Base-by-base conservation (phyloP, 163 green algal species). In the Picocystis sp. region DNA sequence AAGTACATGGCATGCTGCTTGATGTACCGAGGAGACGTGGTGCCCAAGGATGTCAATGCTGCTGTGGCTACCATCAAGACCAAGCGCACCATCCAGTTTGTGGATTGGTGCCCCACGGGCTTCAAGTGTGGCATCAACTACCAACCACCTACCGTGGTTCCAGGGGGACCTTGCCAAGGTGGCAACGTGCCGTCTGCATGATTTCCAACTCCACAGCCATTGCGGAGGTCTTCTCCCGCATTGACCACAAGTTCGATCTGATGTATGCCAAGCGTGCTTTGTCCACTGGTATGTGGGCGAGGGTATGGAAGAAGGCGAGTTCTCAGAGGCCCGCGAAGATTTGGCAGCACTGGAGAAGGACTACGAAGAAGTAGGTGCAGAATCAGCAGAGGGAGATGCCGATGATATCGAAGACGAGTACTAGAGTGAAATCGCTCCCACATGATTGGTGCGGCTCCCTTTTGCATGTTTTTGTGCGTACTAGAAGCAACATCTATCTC, bases 1-100 rank as follows among this genome's bases (percentile, higher is more conserved):
- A 93, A 94, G 81, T 93, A 97, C 83, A 96, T 97, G 84, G 89
- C 88, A 21, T 96, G 88, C 84, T 97, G 88, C 72, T 76, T 97
- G 48, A 97, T 97, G 89, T 97, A 97, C 84, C 82, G 89, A 63
- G 89, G 89, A 65, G 89, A 97, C 56, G 89, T 97, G 21, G 89
- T 97, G 43, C 89, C 89, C 71, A 82, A 93, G 84, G 88, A 97
- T 59, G 88, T 96, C 29, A 97, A 96, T 65, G 88, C 84, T 23
- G 77, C 83, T 17, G 88, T 96, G 41, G 86, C 85, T 58, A 94
- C 85, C 69, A 94, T 97, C 78, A 97, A 98, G 85, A 97, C 89
- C 71, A 97, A 97, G 80, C 78, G 89, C 61, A 97, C 89, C 60
- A 96, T 97, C 69, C 89, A 95, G 74, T 92, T 92, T 58, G 83